These are phyloP conservation scores for Fusarium sublunatum DNA, from an alignment of 2,329 filamentous ascomycete genomes.

Conservation along the genomic window DNA sequence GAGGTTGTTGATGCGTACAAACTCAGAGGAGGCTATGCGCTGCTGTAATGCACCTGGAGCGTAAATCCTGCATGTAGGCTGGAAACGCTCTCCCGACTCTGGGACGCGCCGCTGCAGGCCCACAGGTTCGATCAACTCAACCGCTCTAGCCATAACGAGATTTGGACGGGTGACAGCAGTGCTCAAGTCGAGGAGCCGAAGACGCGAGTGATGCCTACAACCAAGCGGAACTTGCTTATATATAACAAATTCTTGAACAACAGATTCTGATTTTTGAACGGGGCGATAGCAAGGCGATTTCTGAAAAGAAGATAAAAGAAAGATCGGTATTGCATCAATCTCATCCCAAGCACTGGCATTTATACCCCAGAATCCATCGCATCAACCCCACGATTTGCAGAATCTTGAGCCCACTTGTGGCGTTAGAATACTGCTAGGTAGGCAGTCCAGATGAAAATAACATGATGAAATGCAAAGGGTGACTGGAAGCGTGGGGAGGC, in stretches of 20 bases:
- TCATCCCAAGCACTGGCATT: slow-evolving; percentile 1
- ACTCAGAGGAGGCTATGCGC: slow-evolving; percentile 2
- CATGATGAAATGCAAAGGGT: background rate
- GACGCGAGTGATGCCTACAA: background rate
- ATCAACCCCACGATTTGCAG: slow-evolving; percentile 12
- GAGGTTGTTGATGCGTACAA: slow-evolving; percentile 10
- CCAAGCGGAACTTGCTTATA: background rate
- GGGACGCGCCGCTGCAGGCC: background rate
- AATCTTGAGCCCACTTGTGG: slow-evolving; percentile 17
- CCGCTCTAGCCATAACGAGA: slow-evolving; percentile 7
- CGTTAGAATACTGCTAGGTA: background rate
- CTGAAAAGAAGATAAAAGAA: background rate
- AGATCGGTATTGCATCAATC: background rate
- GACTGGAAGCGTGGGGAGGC: background rate
- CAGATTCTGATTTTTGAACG: background rate
- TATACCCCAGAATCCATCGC: slow-evolving; percentile 12
- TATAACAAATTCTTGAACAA: background rate
- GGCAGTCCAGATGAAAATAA: background rate
- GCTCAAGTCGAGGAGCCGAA: background rate
- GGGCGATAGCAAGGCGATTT: too few species aligned
- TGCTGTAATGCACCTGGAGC: background rate
- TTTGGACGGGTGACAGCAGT: slow-evolving; percentile 1
- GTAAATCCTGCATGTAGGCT: background rate
- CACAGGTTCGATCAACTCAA: background rate
- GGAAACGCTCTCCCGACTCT: background rate